Percentiles rank a stretch among this genome's conserved stretches.
phyloP scores from a whole-genome alignment of 495 filamentous ascomycete species.

The Paragyromitra xinjiangensis region DNA sequence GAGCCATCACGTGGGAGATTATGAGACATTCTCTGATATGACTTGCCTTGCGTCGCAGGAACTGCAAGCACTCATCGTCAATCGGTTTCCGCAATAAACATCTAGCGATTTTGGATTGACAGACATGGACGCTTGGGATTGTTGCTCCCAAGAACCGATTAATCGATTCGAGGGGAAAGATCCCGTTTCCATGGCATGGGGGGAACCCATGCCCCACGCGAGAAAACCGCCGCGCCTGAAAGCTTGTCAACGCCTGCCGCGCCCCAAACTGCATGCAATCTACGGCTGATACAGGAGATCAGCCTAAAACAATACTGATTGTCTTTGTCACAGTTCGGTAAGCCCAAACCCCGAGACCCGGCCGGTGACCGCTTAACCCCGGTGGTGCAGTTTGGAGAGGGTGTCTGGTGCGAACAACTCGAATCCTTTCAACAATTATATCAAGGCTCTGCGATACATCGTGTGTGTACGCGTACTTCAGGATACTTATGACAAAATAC shows the following conservation, averaged over 20 bases:
- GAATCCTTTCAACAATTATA: slow-evolving; percentile 2
- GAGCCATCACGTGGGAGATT: slow-evolving; percentile 20
- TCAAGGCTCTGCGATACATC: background rate
- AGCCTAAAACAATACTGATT: slow-evolving; percentile 41
- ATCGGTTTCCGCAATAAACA: slow-evolving; percentile 20
- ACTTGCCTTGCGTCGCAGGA: background rate
- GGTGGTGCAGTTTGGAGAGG: background rate
- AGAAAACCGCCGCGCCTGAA: slow-evolving; percentile 51
- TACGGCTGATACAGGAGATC: slow-evolving; percentile 46
- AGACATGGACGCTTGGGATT: slow-evolving; percentile 20
- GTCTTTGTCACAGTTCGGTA: slow-evolving; percentile 45
- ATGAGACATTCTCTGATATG: background rate
- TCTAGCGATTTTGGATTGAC: slow-evolving; percentile 23
- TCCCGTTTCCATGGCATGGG: slow-evolving; percentile 52
- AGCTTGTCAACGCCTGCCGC: slow-evolving; percentile 53
- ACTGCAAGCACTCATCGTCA: slow-evolving; percentile 8
- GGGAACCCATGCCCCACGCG: slow-evolving; percentile 49
- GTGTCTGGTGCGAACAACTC: slow-evolving; percentile 13
- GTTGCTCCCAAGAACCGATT: slow-evolving; percentile 46
- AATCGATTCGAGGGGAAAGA: slow-evolving; percentile 39
- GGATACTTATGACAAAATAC: background rate
- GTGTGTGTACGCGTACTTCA: slow-evolving; percentile 23
- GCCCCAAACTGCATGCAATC: slow-evolving; percentile 43
- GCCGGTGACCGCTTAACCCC: slow-evolving; percentile 12
- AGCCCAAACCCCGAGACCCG: slow-evolving; percentile 41